phyloP scores from a whole-genome alignment of 2,329 filamentous ascomycete genomes.

The Colletotrichum gloeosporioides region DNA sequence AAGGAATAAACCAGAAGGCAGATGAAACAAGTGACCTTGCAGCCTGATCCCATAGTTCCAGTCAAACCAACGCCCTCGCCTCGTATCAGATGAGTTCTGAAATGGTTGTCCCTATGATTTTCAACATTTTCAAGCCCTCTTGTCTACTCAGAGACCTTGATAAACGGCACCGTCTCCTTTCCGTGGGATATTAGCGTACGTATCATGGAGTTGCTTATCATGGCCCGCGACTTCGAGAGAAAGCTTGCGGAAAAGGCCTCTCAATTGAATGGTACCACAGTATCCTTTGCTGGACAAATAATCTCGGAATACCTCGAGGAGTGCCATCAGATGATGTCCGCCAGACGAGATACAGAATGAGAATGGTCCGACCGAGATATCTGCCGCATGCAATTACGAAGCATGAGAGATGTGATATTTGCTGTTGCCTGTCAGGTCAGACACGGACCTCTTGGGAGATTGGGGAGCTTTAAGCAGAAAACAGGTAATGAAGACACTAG shows the following conservation, averaged over 20 bases:
- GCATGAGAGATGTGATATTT: background rate
- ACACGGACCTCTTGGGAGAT: background rate
- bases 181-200: rapidly evolving
- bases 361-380: background rate
- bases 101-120: background rate
- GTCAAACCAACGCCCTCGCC: background rate
- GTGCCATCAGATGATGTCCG: background rate
- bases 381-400: background rate
- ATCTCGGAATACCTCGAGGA: background rate
- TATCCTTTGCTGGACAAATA: background rate
- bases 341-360: rapidly evolving
- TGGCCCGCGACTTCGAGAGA: background rate
- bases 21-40: background rate
- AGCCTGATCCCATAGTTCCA: background rate
- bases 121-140: background rate
- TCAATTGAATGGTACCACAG: background rate
- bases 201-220: background rate
- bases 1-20: background rate
- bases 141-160: background rate
- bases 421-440: background rate
- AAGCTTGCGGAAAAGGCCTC: background rate
- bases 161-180: background rate
- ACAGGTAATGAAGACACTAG: background rate
- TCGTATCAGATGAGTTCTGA: background rate
- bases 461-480: rapidly evolving